Evolutionary conservation across 177 flowering plant genomes (phyloP).

Genomic region (Vitis hybrid): DNA sequence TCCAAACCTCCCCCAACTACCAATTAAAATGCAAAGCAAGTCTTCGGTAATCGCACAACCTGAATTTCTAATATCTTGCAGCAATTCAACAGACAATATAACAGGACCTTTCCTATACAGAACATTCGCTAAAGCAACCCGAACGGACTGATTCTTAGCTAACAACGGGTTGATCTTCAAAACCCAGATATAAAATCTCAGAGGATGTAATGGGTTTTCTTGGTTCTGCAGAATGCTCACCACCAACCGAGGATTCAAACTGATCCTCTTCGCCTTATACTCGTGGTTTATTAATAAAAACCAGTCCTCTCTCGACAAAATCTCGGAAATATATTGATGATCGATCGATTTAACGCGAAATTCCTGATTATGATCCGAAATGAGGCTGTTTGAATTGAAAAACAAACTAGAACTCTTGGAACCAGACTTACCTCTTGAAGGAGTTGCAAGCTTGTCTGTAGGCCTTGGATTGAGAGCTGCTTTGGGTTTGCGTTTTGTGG

Average conservation of each 20-base stretch:
- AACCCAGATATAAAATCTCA: slow-evolving; percentile 79
- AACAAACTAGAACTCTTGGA: background rate
- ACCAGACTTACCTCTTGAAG: slow-evolving; percentile 30
- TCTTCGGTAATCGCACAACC: slow-evolving; percentile 63
- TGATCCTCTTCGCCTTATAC: slow-evolving; percentile 31
- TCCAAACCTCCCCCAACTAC: slow-evolving; percentile 95
- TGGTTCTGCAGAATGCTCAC: slow-evolving; percentile 67
- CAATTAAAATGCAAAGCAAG: slow-evolving; percentile 67
- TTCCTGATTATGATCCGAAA: slow-evolving; percentile 10
- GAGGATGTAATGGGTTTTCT: slow-evolving; percentile 52
- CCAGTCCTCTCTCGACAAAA: slow-evolving; percentile 73
- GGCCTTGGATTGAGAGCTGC: slow-evolving; percentile 8
- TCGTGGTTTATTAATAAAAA: slow-evolving; percentile 63
- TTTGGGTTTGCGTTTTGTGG: slow-evolving; percentile 10
- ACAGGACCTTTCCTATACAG: slow-evolving; percentile 78
- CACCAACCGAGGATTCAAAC: slow-evolving; percentile 41
- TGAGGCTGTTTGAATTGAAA: slow-evolving; percentile 3
- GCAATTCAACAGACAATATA: slow-evolving; percentile 63
- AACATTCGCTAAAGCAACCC: slow-evolving; percentile 45
- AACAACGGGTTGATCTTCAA: slow-evolving; percentile 35
- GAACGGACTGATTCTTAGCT: slow-evolving; percentile 43
- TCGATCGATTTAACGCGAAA: slow-evolving; percentile 28
- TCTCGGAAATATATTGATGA: slow-evolving; percentile 40
- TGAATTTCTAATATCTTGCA: slow-evolving; percentile 51
- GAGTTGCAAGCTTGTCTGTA: slow-evolving; percentile 3